Base-by-base conservation (phyloP, 805 yeast genomes). In the Debaryomyces tyrocola region DNA sequence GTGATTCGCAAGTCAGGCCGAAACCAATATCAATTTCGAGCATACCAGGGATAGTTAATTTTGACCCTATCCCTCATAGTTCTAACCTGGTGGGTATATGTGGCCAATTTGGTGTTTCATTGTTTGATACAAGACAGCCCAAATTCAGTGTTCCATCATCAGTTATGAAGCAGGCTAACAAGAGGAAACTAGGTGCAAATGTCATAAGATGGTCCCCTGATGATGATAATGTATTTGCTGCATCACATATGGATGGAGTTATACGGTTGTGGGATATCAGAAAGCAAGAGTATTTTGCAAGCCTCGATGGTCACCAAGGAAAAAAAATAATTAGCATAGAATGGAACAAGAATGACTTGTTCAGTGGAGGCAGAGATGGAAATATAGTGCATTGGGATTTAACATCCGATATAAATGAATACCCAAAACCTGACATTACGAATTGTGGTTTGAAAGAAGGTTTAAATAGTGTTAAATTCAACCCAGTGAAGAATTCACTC, bases 221-320 rank as follows among this genome's bases (percentile, higher is more conserved):
- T 14, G 77, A 85, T 60, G 77, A 82, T 27, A 77, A 83, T 55
- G 66, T 80, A 17, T 69, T 88, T 20, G 89, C 90, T 3, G 79
- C 90, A 2, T 80, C 83, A 6, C 86, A 83, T 53, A 63, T 69
- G 31, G 80, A 80, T 52, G 80, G 79, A 4, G 63, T 78, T 2
- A 77, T 84, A 36, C 70, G 83, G 52, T 68, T 88, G 28, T 88
- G 95, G 95, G 96, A 88, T 65, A 79, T 85, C 38, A 73, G 96
- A 51, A 77, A 74, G 54, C 74, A 80, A 34, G 75, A 74, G 14
- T 82, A 83, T 2, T 67, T 80, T 44, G 78, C 81, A 7, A 66
- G 68, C 35, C 66, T 85, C 33, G 58, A 66, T 2, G 88, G 87
- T 1, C 90, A 85, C 55, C 60, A 69, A 5, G 83, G 78, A 49